Percentiles rank a stretch among this genome's conserved stretches.
Evolutionary conservation across 2,329 filamentous ascomycete genomes (phyloP).

Genomic region (Fragosphaeria purpurea): DNA sequence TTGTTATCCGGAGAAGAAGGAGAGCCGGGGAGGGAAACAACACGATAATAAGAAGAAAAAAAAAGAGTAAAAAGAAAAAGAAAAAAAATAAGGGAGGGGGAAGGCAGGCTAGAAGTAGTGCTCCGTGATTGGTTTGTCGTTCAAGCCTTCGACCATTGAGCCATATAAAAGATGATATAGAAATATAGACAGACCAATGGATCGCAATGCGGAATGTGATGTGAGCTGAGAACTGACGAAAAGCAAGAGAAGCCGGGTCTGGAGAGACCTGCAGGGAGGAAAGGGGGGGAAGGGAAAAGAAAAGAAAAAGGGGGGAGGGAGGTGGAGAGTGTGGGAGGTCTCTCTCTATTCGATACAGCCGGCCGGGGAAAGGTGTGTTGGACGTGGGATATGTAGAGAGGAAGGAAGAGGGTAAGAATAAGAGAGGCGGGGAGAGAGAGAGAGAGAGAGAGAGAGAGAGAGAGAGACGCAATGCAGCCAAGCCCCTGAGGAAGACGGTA

Average conservation of each 20-base stretch:
- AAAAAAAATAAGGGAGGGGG: neutral
- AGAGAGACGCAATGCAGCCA: too few relatives aligned
- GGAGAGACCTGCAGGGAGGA: neutral
- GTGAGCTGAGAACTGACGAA: constrained; percentile 5
- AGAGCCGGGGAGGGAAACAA: neutral
- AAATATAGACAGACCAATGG: constrained; percentile 1
- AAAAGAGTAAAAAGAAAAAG: neutral
- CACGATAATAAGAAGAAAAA: neutral
- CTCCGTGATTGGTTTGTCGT: constrained; percentile 16
- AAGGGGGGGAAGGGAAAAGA: neutral
- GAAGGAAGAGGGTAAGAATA: too few relatives aligned
- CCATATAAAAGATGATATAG: constrained; percentile 2
- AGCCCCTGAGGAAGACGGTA: too few relatives aligned
- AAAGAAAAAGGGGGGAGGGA: neutral
- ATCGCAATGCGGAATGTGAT: constrained; percentile 11
- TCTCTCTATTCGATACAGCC: too few relatives aligned
- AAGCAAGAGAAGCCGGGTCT: neutral
- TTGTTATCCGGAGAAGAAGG: neutral
- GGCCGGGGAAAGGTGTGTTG: too few relatives aligned
- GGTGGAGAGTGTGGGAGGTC: too few relatives aligned
- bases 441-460: too few relatives aligned
- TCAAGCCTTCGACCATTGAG: constrained; percentile 15
- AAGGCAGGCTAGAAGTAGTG: neutral
- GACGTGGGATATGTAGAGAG: too few relatives aligned
- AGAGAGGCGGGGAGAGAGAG: too few relatives aligned